Conservation (phyloP, 345 rosid genomes). For the Eucalyptus pauciflora region DNA sequence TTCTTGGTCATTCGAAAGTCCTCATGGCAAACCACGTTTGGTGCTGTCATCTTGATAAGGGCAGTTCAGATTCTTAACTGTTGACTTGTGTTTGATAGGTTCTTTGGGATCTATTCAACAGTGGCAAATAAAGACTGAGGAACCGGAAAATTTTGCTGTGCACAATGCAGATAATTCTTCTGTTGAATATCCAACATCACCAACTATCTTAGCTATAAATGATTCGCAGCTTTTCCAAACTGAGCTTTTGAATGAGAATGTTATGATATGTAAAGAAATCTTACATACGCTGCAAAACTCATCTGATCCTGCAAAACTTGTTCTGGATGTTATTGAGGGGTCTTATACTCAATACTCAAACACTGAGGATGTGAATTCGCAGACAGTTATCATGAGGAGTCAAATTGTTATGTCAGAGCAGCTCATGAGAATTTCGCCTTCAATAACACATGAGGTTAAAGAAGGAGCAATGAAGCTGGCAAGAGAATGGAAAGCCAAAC, state of each 20-base stretch:
- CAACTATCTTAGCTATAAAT: background rate
- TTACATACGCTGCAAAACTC: slow-evolving; percentile 2
- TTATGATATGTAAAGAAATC: slow-evolving; percentile 11
- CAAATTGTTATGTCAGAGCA: slow-evolving; percentile 6
- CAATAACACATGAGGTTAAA: slow-evolving; percentile 8
- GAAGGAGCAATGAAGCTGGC: slow-evolving; percentile 16
- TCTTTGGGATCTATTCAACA: background rate
- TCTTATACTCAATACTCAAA: slow-evolving; percentile 2
- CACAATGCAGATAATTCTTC: background rate
- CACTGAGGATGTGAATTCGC: background rate
- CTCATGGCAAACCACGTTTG: background rate
- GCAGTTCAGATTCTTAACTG: background rate
- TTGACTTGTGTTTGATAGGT: background rate
- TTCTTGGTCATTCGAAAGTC: background rate
- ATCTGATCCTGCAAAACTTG: slow-evolving; percentile 39
- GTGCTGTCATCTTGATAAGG: background rate
- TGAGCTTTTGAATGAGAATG: background rate
- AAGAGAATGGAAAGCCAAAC: slow-evolving; percentile 15
- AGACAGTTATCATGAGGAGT: background rate
- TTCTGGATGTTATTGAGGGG: slow-evolving; percentile 26
- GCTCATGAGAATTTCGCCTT: slow-evolving; percentile 4
- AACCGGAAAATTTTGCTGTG: slow-evolving; percentile 16
- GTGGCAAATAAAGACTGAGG: background rate
- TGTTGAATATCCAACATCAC: background rate
- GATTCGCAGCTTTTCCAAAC: background rate